Conservation (phyloP, 257 asterid species). For the Nicotiana otophora region DNA sequence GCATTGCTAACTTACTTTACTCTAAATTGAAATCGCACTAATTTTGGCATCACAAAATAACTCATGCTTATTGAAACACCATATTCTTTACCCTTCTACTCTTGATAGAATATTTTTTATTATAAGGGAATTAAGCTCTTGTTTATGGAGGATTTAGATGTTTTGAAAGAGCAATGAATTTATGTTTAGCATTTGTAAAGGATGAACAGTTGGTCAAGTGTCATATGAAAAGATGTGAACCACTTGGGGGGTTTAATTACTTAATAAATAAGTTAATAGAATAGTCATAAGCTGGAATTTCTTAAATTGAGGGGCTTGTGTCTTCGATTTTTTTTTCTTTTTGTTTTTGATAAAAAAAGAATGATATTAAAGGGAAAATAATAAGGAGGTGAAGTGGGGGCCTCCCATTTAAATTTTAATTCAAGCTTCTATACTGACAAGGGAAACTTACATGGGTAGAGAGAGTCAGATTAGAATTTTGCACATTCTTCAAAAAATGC, state of each 20-base stretch:
- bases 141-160: neutral
- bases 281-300: neutral
- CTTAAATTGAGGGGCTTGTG: neutral
- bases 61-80: neutral
- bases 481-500: slow-evolving; percentile 58
- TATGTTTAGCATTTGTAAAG: slow-evolving; percentile 12
- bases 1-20: neutral
- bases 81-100: neutral
- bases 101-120: neutral
- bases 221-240: slow-evolving; percentile 33
- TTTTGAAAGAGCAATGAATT: neutral
- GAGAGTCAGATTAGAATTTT: slow-evolving; percentile 49
- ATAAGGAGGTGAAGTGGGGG: slow-evolving; percentile 1
- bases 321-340: neutral
- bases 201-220: slow-evolving; percentile 32
- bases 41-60: neutral
- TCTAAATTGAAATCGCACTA: neutral
- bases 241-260: slow-evolving; percentile 6
- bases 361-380: neutral
- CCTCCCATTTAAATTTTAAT: neutral
- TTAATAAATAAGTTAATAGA: neutral
- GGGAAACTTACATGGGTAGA: slow-evolving; percentile 32
- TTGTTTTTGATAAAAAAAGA: neutral
- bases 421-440: slow-evolving; percentile 8
- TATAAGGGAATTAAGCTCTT: neutral